phyloP scores from a whole-genome alignment of 495 filamentous ascomycete species.

The Neurospora sp. region DNA sequence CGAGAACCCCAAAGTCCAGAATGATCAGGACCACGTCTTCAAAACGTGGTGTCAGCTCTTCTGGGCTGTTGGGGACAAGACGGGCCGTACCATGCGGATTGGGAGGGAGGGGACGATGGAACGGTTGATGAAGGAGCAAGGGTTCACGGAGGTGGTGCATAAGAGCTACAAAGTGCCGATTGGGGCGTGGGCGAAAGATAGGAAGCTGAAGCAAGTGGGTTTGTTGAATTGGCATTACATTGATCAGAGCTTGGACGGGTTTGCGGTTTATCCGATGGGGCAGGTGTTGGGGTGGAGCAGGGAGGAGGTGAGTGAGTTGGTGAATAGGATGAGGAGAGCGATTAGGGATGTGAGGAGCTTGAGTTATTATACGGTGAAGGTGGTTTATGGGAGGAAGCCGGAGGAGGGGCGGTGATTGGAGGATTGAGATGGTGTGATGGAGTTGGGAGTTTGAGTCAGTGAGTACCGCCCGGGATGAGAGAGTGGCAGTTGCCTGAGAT shows the following conservation, averaged over 20 bases:
- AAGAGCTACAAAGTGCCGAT: slow-evolving; percentile 6
- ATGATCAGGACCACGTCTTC: slow-evolving; percentile 1
- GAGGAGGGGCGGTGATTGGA: neutral
- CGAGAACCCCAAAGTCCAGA: neutral
- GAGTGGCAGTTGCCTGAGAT: too few species aligned
- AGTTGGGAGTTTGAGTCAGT: too few species aligned
- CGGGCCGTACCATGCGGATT: neutral
- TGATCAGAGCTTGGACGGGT: slow-evolving; percentile 5
- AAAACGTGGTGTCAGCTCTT: slow-evolving; percentile 3
- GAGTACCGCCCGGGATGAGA: too few species aligned
- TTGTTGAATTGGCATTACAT: neutral
- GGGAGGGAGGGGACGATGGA: neutral
- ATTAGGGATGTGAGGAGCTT: neutral
- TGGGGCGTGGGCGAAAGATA: slow-evolving; percentile 10
- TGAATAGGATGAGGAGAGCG: neutral
- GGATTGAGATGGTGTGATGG: neutral
- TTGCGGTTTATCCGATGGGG: slow-evolving; percentile 1
- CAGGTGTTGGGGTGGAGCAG: slow-evolving; percentile 2
- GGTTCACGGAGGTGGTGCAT: neutral
- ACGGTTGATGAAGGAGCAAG: neutral
- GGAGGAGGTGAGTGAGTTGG: slow-evolving; percentile 1
- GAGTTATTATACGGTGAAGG: neutral
- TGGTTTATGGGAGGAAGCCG: slow-evolving; percentile 13
- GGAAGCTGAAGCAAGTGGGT: slow-evolving; percentile 1
- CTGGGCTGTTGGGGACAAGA: slow-evolving; percentile 5